Evolutionary conservation across 805 yeast genomes (phyloP).

Genomic region (Candida pseudoglaebosa): DNA sequence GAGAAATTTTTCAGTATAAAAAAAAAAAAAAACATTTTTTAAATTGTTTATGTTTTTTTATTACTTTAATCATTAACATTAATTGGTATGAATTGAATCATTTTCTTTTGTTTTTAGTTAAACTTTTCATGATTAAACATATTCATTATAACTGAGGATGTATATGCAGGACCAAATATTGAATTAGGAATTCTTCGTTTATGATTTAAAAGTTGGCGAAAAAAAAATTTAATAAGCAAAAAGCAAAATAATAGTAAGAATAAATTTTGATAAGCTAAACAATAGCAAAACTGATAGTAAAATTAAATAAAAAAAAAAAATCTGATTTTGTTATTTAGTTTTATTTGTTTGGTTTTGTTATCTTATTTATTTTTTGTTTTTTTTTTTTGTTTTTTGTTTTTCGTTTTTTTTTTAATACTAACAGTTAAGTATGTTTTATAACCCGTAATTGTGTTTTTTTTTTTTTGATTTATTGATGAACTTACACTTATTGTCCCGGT

Average conservation of each 20-base stretch:
- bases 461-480: slow-evolving; percentile 2
- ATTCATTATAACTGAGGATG: slow-evolving; percentile 54
- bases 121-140: slow-evolving; percentile 20
- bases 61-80: no score
- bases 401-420: slow-evolving; percentile 2
- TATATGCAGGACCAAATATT: slow-evolving; percentile 68
- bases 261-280: no score
- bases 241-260: background rate
- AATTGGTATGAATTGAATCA: slow-evolving; percentile 1
- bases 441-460: background rate
- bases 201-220: slow-evolving; percentile 48
- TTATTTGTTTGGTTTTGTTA: no score
- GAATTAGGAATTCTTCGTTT: slow-evolving; percentile 71
- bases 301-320: no score
- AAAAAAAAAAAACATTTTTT: no score
- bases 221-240: no score
- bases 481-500: slow-evolving; percentile 5
- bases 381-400: background rate
- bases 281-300: no score
- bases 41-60: no score
- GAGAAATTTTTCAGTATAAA: no score
- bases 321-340: no score
- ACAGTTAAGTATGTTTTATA: slow-evolving; percentile 4
- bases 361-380: background rate
- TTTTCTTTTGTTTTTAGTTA: background rate